Conservation (phyloP, 2,329 filamentous ascomycete species). For the Diplodia intermedia region DNA sequence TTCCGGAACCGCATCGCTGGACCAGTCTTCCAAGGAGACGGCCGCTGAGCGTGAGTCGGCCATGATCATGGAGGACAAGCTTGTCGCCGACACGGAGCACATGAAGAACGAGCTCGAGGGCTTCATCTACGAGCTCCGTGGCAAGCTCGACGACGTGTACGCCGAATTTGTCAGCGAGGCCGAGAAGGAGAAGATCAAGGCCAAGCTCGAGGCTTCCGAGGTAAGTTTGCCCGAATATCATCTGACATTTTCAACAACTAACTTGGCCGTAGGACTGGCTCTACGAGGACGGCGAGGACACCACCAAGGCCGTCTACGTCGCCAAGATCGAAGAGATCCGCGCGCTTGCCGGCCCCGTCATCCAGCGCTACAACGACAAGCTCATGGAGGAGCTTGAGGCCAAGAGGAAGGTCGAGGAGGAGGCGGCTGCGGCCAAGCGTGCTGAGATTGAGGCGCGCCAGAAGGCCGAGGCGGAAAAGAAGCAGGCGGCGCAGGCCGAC, state of each 20-base stretch:
- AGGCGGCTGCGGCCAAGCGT: constrained; percentile 66
- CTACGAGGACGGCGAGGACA: constrained; percentile 95
- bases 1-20: constrained; percentile 80
- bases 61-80: constrained; percentile 98
- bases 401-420: constrained; percentile 70
- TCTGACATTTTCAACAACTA: not conserved
- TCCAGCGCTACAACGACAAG: constrained; percentile 95
- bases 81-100: constrained; percentile 96
- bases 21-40: constrained; percentile 69
- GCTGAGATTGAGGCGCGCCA: constrained; percentile 74
- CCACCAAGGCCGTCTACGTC: constrained; percentile 90
- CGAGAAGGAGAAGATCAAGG: constrained; percentile 85
- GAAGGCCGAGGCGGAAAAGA: constrained; percentile 71
- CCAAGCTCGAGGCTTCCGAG: constrained; percentile 84
- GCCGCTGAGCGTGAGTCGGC: constrained; percentile 80
- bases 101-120: constrained; percentile 99
- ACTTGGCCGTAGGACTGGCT: constrained; percentile 80
- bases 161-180: constrained; percentile 87
- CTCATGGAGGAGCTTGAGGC: constrained; percentile 84
- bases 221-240: constrained; percentile 62
- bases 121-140: constrained; percentile 94
- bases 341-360: constrained; percentile 85
- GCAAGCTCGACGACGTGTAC: constrained; percentile 93
- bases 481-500: constrained; percentile 78
- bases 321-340: constrained; percentile 97